Percentiles rank a stretch among this genome's conserved stretches.
Conservation (phyloP, 768 basidiomycete species). For the Suillus bovinus region DNA sequence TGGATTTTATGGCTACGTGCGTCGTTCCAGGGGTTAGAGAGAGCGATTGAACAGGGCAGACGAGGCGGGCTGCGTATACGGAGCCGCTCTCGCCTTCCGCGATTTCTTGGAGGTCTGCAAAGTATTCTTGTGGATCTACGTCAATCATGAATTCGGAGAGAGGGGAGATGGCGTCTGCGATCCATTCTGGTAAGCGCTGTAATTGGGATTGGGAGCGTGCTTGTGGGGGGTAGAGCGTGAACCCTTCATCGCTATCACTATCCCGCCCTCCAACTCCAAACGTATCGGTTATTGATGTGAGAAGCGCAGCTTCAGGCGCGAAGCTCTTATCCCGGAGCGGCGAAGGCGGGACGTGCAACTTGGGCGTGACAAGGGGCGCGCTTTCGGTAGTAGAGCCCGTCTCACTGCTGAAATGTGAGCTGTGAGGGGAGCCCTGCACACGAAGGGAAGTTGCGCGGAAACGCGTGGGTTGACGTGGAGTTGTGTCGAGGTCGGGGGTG, state of each 20-base stretch:
- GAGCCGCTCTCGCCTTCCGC: conserved; percentile 84
- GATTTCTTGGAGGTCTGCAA: conserved; percentile 71
- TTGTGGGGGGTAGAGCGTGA: conserved; percentile 28
- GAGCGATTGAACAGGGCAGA: conserved; percentile 16
- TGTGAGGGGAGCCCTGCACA: conserved; percentile 44
- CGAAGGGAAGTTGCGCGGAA: conserved; percentile 32
- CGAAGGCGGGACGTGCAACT: conserved; percentile 23
- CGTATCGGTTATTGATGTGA: conserved; percentile 37
- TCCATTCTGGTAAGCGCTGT: conserved; percentile 62
- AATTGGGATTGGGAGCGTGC: conserved; percentile 36
- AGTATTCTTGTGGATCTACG: conserved; percentile 62
- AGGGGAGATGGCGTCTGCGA: conserved; percentile 58
- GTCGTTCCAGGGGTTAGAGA: conserved; percentile 28
- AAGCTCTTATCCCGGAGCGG: conserved; percentile 16
- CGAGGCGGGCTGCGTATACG: conserved; percentile 50
- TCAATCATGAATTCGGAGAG: conserved; percentile 64
- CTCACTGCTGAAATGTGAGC: conserved; percentile 46
- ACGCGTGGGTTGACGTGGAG: conserved; percentile 28
- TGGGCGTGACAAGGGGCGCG: conserved; percentile 20
- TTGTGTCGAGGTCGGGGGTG: conserved; percentile 24
- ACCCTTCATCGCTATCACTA: conserved; percentile 11
- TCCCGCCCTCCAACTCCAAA: conserved; percentile 42
- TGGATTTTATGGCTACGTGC: conserved; percentile 71
- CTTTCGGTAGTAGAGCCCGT: conserved; percentile 35
- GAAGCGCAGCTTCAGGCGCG: conserved; percentile 26